Conservation (phyloP, 176 grass and related monocot genomes). For the Triticum urartu region DNA sequence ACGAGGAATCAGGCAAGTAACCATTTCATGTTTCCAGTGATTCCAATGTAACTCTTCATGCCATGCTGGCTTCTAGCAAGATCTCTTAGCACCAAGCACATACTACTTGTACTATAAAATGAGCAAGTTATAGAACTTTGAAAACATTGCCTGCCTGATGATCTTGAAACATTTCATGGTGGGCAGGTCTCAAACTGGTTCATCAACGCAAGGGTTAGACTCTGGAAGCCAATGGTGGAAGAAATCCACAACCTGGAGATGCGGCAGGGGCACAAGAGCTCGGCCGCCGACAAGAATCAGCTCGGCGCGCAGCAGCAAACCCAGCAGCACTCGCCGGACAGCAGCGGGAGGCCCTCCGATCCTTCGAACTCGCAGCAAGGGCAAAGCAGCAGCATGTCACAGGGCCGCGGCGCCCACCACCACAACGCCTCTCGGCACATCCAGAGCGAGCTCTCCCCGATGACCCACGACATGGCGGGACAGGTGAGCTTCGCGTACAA, state of each 20-base stretch:
- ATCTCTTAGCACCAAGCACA: background rate
- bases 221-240: slow-evolving; percentile 99
- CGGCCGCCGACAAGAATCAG: slow-evolving; percentile 38
- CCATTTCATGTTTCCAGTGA: background rate
- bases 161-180: background rate
- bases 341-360: slow-evolving; percentile 44
- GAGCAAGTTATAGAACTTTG: no score
- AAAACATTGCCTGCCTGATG: background rate
- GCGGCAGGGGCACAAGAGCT: slow-evolving; percentile 57
- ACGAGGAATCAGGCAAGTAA: slow-evolving; percentile 62
- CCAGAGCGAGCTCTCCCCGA: slow-evolving; percentile 53
- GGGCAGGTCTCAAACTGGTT: slow-evolving; percentile 97
- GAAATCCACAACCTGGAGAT: slow-evolving; percentile 94
- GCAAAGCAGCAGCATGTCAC: slow-evolving; percentile 42
- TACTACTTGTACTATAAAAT: background rate
- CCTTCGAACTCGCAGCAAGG: slow-evolving; percentile 56
- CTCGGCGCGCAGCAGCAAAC: slow-evolving; percentile 34
- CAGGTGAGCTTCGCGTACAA: slow-evolving; percentile 64
- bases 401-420: slow-evolving; percentile 21
- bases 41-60: background rate
- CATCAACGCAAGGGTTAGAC: slow-evolving; percentile 94
- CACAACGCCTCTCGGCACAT: slow-evolving; percentile 23
- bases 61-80: background rate
- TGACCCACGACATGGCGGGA: slow-evolving; percentile 46
- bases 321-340: slow-evolving; percentile 48